Evolutionary conservation across 1,139 yeast genomes (phyloP).

Genomic region (Diutina neorugosa): DNA sequence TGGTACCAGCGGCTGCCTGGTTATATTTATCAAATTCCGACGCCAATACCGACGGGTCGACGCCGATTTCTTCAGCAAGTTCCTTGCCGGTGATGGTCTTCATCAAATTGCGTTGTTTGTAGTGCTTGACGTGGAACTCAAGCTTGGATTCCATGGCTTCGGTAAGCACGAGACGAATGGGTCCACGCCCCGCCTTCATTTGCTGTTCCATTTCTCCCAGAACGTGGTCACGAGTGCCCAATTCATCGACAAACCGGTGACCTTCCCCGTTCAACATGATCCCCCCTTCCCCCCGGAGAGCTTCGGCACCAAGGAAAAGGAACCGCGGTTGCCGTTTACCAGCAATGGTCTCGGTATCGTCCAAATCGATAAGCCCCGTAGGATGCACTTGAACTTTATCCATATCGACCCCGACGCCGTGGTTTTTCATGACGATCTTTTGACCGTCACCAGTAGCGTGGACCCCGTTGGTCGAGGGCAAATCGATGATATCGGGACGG

Average conservation of each 20-base stretch:
- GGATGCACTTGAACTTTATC: conserved; percentile 78
- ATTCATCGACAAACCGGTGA: conserved; percentile 58
- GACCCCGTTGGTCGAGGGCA: conserved; percentile 65
- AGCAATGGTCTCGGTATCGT: conserved; percentile 34
- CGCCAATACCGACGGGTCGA: conserved; percentile 16
- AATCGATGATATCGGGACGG: conserved; percentile 48
- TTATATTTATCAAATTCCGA: conserved; percentile 32
- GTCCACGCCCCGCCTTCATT: conserved; percentile 32
- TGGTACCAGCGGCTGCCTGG: conserved; percentile 31
- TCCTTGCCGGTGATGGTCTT: conserved; percentile 37
- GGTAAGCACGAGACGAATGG: conserved; percentile 38
- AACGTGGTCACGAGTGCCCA: conserved; percentile 60
- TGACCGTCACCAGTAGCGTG: conserved; percentile 78
- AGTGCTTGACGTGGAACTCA: conserved; percentile 51
- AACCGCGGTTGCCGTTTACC: conserved; percentile 34
- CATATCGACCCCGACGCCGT: conserved; percentile 59
- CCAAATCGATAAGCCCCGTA: conserved; percentile 63
- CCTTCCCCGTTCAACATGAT: conserved; percentile 51
- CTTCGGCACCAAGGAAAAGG: conserved; percentile 69
- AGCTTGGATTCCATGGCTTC: conserved; percentile 31
- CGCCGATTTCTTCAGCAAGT: conserved; percentile 33
- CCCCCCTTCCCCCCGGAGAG: conserved; percentile 70
- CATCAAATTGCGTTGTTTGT: conserved; percentile 55
- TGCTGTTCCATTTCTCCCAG: conserved; percentile 47
- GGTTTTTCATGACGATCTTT: conserved; percentile 39